Base-by-base conservation (phyloP, 1,284 basidiomycete species). In the Pisolithus thermaeus region DNA sequence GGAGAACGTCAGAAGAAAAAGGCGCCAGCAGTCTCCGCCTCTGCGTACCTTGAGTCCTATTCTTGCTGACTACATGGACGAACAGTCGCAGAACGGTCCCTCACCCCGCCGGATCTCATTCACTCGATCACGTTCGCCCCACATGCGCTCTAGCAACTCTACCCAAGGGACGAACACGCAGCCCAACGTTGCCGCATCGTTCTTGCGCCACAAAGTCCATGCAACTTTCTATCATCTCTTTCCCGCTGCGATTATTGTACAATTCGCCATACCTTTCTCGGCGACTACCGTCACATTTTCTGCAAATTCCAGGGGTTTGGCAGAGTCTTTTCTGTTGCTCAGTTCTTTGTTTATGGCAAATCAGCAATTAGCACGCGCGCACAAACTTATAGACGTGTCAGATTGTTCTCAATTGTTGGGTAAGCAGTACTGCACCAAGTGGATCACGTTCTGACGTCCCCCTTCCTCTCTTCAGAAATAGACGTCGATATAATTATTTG, bases 401-500 rank as follows among this genome's bases (percentile, higher is more conserved):
- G 25, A 37, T 40, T 41, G 50, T 37, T 65, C 54, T 22, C 50
- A 53, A 56, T 56, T 46, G 50, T 54, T 60, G 58, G 65, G 65
- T 70, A 56, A 55, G 66, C 51, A 28, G 9, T 50, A 23, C 43
- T n/a, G 28, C 39, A 4, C 56, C 37, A 52, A 20, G 28, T 35
- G 14, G 22, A 16, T 20, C 49, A 3, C 18, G 14, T 35, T 46
- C 40, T 59, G 49, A 47, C 61, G 51, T 18, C 53, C 27, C 23
- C 28, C 16, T 9, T 53, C 47, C 35, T 22, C 9, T 54, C 49
- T 36, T 22, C 59, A 90, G 87, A 87, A 67, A 72, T 90, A 52
- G 72, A 76, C 53, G 60, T 75, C 49, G 75, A 90, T 51, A 71
- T 79, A 59, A 59, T 77, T 48, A 70, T 74, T 51, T 81, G 84